Percentiles rank a stretch among this genome's conserved stretches.
Conservation (phyloP, 2,329 filamentous ascomycete genomes). For the Xylariaceae sp. region DNA sequence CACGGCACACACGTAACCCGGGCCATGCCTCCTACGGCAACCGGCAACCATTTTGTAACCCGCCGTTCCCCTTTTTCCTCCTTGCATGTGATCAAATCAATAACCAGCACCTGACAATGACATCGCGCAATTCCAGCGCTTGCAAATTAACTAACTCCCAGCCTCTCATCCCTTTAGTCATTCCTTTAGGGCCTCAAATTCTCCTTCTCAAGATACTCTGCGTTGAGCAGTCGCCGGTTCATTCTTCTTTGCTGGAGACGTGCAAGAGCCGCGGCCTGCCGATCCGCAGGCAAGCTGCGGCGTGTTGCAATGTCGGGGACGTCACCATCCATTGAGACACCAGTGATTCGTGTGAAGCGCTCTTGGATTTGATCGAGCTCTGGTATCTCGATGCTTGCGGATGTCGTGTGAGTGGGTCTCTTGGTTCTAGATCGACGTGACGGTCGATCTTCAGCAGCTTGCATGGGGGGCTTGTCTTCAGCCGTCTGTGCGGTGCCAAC, state of each 20-base stretch:
- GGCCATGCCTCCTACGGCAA: too few species aligned
- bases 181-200: slow-evolving; percentile 35
- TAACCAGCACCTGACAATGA: not conserved
- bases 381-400: slow-evolving; percentile 30
- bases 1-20: too few species aligned
- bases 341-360: slow-evolving; percentile 43
- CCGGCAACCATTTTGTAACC: too few species aligned
- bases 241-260: slow-evolving; percentile 49
- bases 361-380: slow-evolving; percentile 43
- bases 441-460: slow-evolving; percentile 18
- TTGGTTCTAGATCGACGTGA: slow-evolving; percentile 24
- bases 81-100: too few species aligned
- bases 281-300: slow-evolving; percentile 44
- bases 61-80: too few species aligned
- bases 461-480: slow-evolving; percentile 16
- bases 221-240: slow-evolving; percentile 39
- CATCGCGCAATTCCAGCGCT: not conserved
- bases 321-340: slow-evolving; percentile 31
- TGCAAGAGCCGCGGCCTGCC: slow-evolving; percentile 50
- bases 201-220: slow-evolving; percentile 38
- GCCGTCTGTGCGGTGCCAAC: slow-evolving; percentile 11
- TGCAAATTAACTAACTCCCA: not conserved
- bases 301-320: slow-evolving; percentile 37
- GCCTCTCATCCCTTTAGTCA: slow-evolving; percentile 4
- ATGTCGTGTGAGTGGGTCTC: slow-evolving; percentile 26